These are phyloP conservation scores for Entoloma clypeatum DNA, from an alignment of 1,284 basidiomycete species.

Conservation along the genomic window DNA sequence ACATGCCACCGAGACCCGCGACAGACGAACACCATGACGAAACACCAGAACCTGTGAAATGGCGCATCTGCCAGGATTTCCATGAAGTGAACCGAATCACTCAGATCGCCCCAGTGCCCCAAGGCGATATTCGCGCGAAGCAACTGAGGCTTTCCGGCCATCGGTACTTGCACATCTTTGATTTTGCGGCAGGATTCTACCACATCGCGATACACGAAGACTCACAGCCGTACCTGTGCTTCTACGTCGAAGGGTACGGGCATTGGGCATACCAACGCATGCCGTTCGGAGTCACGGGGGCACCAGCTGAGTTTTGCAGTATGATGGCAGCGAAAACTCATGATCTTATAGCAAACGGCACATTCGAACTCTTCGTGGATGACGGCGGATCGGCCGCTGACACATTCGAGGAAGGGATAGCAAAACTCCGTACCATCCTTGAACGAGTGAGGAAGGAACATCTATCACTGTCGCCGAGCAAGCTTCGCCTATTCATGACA, in stretches of 20 bases:
- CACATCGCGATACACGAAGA: slow-evolving; percentile 26
- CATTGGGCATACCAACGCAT: slow-evolving; percentile 30
- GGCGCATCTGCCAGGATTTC: slow-evolving; percentile 37
- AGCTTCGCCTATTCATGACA: slow-evolving; percentile 29
- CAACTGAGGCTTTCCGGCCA: slow-evolving; percentile 29
- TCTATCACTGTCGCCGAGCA: slow-evolving; percentile 31
- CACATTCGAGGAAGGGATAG: slow-evolving; percentile 23
- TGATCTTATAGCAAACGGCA: slow-evolving; percentile 27
- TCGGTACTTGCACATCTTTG: slow-evolving; percentile 19
- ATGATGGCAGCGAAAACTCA: slow-evolving; percentile 28
- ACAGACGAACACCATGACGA: neutral
- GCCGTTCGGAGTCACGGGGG: slow-evolving; percentile 41
- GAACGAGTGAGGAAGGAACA: slow-evolving; percentile 16
- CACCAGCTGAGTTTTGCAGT: slow-evolving; percentile 33
- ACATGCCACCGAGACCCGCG: slow-evolving; percentile 14
- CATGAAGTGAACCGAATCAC: slow-evolving; percentile 32
- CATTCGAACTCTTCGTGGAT: slow-evolving; percentile 32
- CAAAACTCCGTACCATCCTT: slow-evolving; percentile 21
- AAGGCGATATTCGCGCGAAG: slow-evolving; percentile 33
- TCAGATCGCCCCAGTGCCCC: slow-evolving; percentile 31
- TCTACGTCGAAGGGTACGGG: slow-evolving; percentile 38
- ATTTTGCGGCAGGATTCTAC: slow-evolving; percentile 33
- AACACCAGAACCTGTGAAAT: slow-evolving; percentile 21
- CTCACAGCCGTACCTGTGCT: slow-evolving; percentile 31
- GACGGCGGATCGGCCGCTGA: slow-evolving; percentile 28